Evolutionary conservation across 495 filamentous ascomycete genomes (phyloP).

Genomic region (Aspergillus coremiiformis): DNA sequence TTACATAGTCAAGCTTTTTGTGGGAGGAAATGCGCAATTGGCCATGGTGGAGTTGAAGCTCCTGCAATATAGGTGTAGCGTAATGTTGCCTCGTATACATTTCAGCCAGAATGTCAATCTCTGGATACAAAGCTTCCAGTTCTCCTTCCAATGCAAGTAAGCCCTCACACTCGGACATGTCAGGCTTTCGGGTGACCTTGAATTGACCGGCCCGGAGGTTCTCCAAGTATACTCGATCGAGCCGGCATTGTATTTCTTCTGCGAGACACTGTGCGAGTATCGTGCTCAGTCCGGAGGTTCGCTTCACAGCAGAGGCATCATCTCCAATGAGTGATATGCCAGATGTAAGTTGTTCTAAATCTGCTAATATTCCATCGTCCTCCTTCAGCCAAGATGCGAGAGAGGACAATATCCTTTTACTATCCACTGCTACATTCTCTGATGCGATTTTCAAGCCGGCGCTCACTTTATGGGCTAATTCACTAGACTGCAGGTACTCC

Average conservation of each 20-base stretch:
- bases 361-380: constrained; percentile 30
- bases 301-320: constrained; percentile 25
- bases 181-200: not conserved
- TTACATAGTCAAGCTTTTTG: constrained; percentile 32
- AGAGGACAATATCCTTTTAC: constrained; percentile 29
- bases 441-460: constrained; percentile 21
- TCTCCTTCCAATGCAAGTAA: constrained; percentile 47
- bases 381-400: constrained; percentile 32
- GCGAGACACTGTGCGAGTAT: constrained; percentile 27
- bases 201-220: constrained; percentile 9
- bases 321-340: constrained; percentile 23
- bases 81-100: constrained; percentile 56
- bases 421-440: constrained; percentile 27
- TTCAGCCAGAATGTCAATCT: constrained; percentile 55
- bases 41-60: constrained; percentile 28
- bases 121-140: constrained; percentile 53
- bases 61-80: constrained; percentile 46
- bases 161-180: constrained; percentile 7
- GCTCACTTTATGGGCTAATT: constrained; percentile 29
- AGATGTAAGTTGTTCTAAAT: constrained; percentile 23
- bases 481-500: constrained; percentile 23
- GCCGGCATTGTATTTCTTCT: constrained; percentile 36
- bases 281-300: constrained; percentile 20
- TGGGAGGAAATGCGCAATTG: constrained; percentile 25
- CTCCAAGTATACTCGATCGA: constrained; percentile 42